Conservation (phyloP, 2,329 filamentous ascomycete genomes). For the Curvularia lunata region DNA sequence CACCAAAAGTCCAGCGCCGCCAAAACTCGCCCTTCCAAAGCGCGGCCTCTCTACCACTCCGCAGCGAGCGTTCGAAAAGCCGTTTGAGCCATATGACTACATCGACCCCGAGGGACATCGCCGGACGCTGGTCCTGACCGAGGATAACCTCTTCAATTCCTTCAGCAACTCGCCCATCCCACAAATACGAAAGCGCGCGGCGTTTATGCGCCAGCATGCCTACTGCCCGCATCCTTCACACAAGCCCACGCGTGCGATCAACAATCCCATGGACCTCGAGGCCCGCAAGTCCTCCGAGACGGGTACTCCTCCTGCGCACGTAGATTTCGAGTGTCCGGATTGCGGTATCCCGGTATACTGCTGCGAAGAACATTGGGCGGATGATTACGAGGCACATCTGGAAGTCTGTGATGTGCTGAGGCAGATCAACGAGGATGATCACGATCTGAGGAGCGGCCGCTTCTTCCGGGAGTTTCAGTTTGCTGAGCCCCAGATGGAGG, state of each 20-base stretch:
- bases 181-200: conserved; percentile 84
- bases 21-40: conserved; percentile 34
- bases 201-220: conserved; percentile 90
- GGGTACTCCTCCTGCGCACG: conserved; percentile 73
- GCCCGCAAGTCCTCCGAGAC: conserved; percentile 63
- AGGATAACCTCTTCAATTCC: conserved; percentile 90
- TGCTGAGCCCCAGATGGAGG: conserved; percentile 86
- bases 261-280: conserved; percentile 69
- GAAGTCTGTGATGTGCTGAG: conserved; percentile 89
- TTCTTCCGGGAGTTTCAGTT: conserved; percentile 95
- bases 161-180: conserved; percentile 88
- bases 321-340: conserved; percentile 93
- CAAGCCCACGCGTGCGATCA: conserved; percentile 72
- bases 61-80: conserved; percentile 33
- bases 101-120: conserved; percentile 43
- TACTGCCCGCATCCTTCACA: conserved; percentile 93
- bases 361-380: conserved; percentile 92
- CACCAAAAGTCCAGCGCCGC: conserved; percentile 38
- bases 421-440: conserved; percentile 97
- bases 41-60: conserved; percentile 43
- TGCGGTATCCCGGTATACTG: conserved; percentile 95
- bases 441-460: conserved; percentile 87
- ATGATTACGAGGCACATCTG: conserved; percentile 91
- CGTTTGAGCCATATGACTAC: conserved; percentile 46
- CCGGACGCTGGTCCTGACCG: conserved; percentile 60